Conservation (phyloP, 164 flowering plant species). For the Nymphaea thermarum region DNA sequence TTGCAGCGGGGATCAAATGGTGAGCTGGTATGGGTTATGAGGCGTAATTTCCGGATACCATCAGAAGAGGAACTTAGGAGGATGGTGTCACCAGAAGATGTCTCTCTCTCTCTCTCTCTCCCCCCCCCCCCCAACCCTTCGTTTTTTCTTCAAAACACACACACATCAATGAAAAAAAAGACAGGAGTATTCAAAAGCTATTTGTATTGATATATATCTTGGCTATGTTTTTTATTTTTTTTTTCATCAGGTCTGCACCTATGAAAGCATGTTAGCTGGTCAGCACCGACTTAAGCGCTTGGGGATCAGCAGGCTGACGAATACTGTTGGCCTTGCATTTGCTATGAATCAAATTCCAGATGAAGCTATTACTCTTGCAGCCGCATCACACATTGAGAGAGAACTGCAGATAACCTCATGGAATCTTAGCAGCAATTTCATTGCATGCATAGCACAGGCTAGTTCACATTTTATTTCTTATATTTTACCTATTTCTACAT, state of each 20-base stretch:
- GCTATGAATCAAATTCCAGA: constrained; percentile 97
- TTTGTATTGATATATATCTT: too few species aligned
- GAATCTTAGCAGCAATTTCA: constrained; percentile 92
- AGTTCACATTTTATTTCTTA: constrained; percentile 4
- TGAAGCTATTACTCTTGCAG: constrained; percentile 94
- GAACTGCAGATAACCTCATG: constrained; percentile 94
- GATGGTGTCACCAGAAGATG: constrained; percentile 85
- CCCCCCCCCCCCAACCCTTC: neutral
- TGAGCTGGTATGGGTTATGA: constrained; percentile 58
- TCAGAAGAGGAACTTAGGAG: constrained; percentile 79
- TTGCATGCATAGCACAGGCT: constrained; percentile 84
- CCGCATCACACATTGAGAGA: constrained; percentile 96
- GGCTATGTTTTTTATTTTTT: too few species aligned
- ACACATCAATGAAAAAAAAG: too few species aligned
- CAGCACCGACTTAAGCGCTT: constrained; percentile 72
- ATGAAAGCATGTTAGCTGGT: constrained; percentile 96
- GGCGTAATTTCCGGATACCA: constrained; percentile 65
- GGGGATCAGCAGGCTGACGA: constrained; percentile 67
- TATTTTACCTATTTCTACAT: too few species aligned
- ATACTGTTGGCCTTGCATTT: constrained; percentile 57
- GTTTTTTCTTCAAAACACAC: too few species aligned
- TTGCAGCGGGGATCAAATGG: constrained; percentile 56
- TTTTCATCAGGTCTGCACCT: constrained; percentile 59
- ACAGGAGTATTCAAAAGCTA: too few species aligned
- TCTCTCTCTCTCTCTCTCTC: constrained; percentile 21